Evolutionary conservation across 305 asterid genomes (phyloP).

Genomic region (Fraxinus paxiana): DNA sequence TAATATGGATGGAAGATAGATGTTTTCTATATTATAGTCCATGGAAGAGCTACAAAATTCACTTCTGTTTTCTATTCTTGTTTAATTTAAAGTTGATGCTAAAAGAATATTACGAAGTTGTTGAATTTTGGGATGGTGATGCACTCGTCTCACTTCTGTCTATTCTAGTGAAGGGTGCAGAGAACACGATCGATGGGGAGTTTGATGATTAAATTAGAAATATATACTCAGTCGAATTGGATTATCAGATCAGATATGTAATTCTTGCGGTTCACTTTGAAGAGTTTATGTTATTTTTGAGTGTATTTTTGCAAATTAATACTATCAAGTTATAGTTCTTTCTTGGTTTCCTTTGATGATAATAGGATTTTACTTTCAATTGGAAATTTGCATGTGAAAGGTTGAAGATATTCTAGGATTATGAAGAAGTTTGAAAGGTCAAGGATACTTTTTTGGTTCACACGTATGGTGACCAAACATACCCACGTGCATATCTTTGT

Average conservation of each 20-base stretch:
- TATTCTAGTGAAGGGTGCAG: background rate
- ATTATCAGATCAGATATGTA: background rate
- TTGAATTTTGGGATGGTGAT: background rate
- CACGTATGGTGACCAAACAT: background rate
- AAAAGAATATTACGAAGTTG: background rate
- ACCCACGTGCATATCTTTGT: background rate
- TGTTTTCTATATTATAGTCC: background rate
- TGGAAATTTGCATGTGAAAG: background rate
- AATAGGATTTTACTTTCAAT: background rate
- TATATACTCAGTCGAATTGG: background rate
- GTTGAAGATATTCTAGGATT: background rate
- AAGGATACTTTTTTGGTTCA: background rate
- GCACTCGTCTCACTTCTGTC: background rate
- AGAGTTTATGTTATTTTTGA: background rate
- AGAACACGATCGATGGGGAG: background rate
- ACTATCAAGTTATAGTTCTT: background rate
- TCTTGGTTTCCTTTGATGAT: background rate
- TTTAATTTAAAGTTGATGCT: background rate
- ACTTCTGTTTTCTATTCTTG: no score
- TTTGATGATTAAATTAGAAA: background rate
- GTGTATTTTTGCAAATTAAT: background rate
- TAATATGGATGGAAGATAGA: background rate
- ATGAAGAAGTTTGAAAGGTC: background rate
- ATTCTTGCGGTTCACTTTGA: background rate
- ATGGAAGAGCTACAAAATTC: background rate